phyloP scores from a whole-genome alignment of 148 eudicot genomes.

The Amaranthus hypochondriacus region DNA sequence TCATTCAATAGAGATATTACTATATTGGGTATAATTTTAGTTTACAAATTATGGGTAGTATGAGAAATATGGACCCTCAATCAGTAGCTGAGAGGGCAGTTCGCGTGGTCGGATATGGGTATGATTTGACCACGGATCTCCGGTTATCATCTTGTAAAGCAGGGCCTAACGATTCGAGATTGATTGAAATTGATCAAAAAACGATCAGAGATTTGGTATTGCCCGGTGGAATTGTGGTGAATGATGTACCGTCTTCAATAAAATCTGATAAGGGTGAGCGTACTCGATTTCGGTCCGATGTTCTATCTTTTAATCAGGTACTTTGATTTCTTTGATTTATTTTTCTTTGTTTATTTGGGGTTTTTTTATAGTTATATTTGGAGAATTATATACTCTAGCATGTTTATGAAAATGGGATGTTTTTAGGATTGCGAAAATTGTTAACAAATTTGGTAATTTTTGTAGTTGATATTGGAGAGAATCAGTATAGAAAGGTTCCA shows the following conservation, averaged over 20 bases:
- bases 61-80: constrained; percentile 52
- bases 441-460: no score
- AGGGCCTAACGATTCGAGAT: constrained; percentile 54
- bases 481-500: no score
- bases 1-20: no score
- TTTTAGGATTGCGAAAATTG: no score
- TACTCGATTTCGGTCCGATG: constrained; percentile 81
- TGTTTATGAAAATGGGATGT: no score
- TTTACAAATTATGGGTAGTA: constrained; percentile 14
- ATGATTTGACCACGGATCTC: constrained; percentile 58
- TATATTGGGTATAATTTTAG: background rate
- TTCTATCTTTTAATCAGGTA: constrained; percentile 75
- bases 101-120: constrained; percentile 71
- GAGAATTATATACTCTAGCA: background rate
- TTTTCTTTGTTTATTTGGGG: background rate
- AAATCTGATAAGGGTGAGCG: constrained; percentile 96
- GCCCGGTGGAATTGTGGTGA: constrained; percentile 73
- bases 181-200: constrained; percentile 58
- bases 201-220: constrained; percentile 45
- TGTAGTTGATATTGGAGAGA: no score
- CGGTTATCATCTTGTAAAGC: constrained; percentile 63
- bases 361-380: background rate
- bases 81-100: constrained; percentile 85
- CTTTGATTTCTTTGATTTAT: background rate
- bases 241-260: constrained; percentile 45